Evolutionary conservation across 257 asterid genomes (phyloP).

Genomic region (Hygrophila difformis): DNA sequence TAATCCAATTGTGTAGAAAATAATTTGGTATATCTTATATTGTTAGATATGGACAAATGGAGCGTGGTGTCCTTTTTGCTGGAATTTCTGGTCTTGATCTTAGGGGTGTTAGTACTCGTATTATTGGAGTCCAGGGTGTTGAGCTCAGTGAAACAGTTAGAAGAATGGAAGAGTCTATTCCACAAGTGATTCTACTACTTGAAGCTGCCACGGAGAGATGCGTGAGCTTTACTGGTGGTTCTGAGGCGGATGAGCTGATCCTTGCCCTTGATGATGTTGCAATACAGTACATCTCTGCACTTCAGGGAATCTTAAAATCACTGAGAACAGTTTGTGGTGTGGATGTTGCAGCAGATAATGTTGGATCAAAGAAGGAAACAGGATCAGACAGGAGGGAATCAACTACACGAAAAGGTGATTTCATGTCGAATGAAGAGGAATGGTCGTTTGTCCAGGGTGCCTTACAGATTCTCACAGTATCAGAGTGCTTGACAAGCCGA

Average conservation of each 20-base stretch:
- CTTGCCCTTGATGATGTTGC: conserved; percentile 79
- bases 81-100: conserved; percentile 86
- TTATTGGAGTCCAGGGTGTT: conserved; percentile 87
- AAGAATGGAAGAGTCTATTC: conserved; percentile 96
- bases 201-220: conserved; percentile 98
- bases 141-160: conserved; percentile 97
- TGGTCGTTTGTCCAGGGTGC: conserved; percentile 99
- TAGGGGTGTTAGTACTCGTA: conserved; percentile 85
- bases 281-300: conserved; percentile 73
- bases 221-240: conserved; percentile 87
- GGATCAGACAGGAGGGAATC: conserved; percentile 70
- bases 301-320: conserved; percentile 86
- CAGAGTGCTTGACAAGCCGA: conserved; percentile 85
- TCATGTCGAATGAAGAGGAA: conserved; percentile 81
- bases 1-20: conserved; percentile 7
- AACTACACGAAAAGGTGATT: conserved; percentile 60
- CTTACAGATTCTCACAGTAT: conserved; percentile 85
- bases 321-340: conserved; percentile 82
- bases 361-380: conserved; percentile 60
- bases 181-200: conserved; percentile 75
- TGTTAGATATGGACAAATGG: conserved; percentile 93
- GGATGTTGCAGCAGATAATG: conserved; percentile 40
- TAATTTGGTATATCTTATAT: conserved; percentile 9
- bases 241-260: conserved; percentile 88
- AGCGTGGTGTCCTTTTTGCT: conserved; percentile 69